Evolutionary conservation across 805 yeast genomes (phyloP), one percentile per base, ranked within the genome.

Genomic region (Danielia reshetovae): DNA sequence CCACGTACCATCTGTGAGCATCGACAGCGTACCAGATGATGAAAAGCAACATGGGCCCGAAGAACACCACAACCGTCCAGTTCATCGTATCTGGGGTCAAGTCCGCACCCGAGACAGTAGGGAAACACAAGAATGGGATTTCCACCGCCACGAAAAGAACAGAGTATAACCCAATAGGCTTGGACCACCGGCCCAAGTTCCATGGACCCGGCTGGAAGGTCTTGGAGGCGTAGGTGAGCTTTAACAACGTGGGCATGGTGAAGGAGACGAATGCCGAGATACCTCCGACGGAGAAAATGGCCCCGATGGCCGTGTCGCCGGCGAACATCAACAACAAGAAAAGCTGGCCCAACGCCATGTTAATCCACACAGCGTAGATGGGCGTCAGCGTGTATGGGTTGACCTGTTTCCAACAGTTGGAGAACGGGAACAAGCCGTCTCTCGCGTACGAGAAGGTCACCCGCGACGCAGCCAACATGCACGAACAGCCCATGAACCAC

Each of bases 231-330:
- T 71, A 74, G 4, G 80, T 72, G 47, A 77, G 72, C 51, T 77
- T 74, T 38, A 80, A 66, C 7, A 75, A 48, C 13, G 79, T 75
- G 9, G 87, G 87, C 46, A 76, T 62, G n/a, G 75, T 68, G 58
- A 80, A 81, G 3, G 86, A 79, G 38, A 80, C 69, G 48, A 79
- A 79, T 0, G 82, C 75, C 10, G 82, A 74, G 49, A 80, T 79
- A 29, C 85, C 85, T 21, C 85, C 84, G 30, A 81, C 83, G 2
- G 85, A 77, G 60, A 81, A 81, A 40, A 79, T 78, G 27, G 87
- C 87, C 19, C 73, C 79, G 45, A 80, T 76, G 31, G 86, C 82
- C 14, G 72, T 67, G 39, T 75, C 78, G 25, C 83, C 83, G 22
- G 80, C 80, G 55, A 80, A 77, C 53, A 79, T 70, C 40, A 77